Evolutionary conservation across 768 basidiomycete genomes (phyloP).

Genomic region (Leucosporidium scottii): DNA sequence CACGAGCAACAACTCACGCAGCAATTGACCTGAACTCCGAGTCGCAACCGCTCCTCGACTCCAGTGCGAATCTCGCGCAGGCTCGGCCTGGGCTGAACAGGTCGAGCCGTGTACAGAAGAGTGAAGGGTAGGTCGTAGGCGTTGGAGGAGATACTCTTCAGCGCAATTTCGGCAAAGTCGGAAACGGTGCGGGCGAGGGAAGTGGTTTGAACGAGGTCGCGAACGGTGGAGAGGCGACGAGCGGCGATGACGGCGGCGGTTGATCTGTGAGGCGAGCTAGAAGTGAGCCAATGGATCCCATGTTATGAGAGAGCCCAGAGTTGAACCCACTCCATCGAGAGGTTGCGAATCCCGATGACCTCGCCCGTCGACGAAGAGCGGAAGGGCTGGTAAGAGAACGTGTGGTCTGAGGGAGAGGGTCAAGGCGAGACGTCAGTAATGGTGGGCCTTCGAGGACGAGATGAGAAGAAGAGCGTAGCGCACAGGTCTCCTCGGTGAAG

Average conservation of each 20-base stretch:
- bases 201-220: conserved; percentile 24
- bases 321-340: conserved; percentile 12
- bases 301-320: background rate
- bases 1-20: too few species aligned
- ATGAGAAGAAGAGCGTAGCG: background rate
- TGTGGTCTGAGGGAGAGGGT: conserved; percentile 6
- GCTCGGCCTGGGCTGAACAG: background rate
- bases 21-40: too few species aligned
- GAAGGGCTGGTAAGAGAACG: conserved; percentile 19
- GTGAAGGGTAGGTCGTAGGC: conserved; percentile 27
- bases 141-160: conserved; percentile 18
- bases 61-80: too few species aligned
- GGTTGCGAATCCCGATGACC: conserved; percentile 21
- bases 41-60: too few species aligned
- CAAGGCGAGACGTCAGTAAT: too few species aligned
- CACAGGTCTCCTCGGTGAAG: conserved; percentile 26
- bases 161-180: background rate
- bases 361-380: background rate
- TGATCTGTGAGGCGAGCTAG: background rate
- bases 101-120: conserved; percentile 19
- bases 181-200: conserved; percentile 18
- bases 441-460: too few species aligned
- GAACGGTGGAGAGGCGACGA: conserved; percentile 13
- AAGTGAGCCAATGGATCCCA: background rate
- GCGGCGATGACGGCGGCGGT: conserved; percentile 20